Evolutionary conservation across 2,329 filamentous ascomycete genomes (phyloP).

Genomic region (Lachnellula cervina): DNA sequence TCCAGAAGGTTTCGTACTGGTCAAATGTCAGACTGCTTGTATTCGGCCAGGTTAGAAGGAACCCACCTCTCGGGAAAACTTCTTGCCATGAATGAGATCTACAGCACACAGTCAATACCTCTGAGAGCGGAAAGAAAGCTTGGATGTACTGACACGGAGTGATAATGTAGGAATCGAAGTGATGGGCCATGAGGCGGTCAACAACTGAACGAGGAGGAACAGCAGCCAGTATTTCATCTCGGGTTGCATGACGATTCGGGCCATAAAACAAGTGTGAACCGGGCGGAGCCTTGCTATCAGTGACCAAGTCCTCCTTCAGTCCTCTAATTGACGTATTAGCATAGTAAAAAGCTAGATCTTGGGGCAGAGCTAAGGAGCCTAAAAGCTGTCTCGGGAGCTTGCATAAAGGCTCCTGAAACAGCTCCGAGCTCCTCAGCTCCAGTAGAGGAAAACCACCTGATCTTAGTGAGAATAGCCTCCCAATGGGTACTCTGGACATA

Average conservation of each 20-base stretch:
- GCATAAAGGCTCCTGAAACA: too few species aligned
- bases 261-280: slow-evolving; percentile 27
- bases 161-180: slow-evolving; percentile 27
- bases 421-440: too few species aligned
- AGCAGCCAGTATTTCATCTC: slow-evolving; percentile 29
- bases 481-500: slow-evolving; percentile 32
- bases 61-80: slow-evolving; percentile 28
- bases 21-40: slow-evolving; percentile 23
- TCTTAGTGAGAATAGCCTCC: slow-evolving; percentile 29
- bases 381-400: too few species aligned
- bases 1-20: slow-evolving; percentile 27
- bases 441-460: too few species aligned
- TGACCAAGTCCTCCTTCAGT: too few species aligned
- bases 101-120: slow-evolving; percentile 20
- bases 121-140: slow-evolving; percentile 16
- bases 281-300: slow-evolving; percentile 17
- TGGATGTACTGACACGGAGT: slow-evolving; percentile 23
- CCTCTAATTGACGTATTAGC: too few species aligned
- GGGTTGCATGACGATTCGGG: slow-evolving; percentile 23
- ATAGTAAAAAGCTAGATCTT: too few species aligned
- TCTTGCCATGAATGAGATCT: slow-evolving; percentile 27
- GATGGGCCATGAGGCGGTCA: slow-evolving; percentile 26
- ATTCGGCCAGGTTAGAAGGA: slow-evolving; percentile 17
- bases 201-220: slow-evolving; percentile 27
- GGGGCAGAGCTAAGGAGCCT: too few species aligned